phyloP scores from a whole-genome alignment of 805 yeast genomes.

The Nakazawaea populi region DNA sequence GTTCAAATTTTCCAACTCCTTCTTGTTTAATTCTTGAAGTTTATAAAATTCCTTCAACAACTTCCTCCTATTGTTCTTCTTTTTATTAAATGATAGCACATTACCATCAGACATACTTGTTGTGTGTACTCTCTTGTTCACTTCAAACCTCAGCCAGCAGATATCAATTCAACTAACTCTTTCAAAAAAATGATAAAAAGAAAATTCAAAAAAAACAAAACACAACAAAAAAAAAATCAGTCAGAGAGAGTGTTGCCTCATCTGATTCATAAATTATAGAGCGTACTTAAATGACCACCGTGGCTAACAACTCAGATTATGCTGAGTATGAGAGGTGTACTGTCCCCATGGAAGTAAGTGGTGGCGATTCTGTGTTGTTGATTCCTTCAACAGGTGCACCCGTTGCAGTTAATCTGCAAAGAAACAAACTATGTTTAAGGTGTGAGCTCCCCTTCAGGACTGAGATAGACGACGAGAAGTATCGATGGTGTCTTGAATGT shows the following conservation, averaged over 20 bases:
- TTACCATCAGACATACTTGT: background rate
- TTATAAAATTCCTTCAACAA: conserved; percentile 38
- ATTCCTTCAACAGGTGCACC: background rate
- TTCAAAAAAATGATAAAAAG: background rate
- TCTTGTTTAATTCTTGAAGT: conserved; percentile 23
- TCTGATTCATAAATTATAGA: too few species aligned
- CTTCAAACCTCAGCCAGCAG: background rate
- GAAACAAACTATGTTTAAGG: conserved; percentile 1
- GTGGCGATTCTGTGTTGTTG: background rate
- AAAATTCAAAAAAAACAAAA: too few species aligned
- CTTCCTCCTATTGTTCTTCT: conserved; percentile 24
- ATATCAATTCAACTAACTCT: background rate
- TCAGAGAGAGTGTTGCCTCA: background rate
- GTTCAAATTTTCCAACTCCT: conserved; percentile 14
- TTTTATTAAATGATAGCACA: conserved; percentile 6
- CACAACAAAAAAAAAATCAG: background rate
- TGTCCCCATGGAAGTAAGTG: background rate
- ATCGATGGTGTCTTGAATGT: conserved; percentile 11
- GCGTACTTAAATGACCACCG: background rate
- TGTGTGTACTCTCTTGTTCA: background rate
- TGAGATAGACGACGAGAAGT: conserved; percentile 5
- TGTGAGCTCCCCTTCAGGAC: conserved; percentile 8
- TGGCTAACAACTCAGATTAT: background rate
- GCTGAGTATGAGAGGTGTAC: background rate
- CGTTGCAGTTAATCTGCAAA: background rate